Base-by-base conservation (phyloP, 2,329 filamentous ascomycete genomes). In the Fusarium praegraminearum region DNA sequence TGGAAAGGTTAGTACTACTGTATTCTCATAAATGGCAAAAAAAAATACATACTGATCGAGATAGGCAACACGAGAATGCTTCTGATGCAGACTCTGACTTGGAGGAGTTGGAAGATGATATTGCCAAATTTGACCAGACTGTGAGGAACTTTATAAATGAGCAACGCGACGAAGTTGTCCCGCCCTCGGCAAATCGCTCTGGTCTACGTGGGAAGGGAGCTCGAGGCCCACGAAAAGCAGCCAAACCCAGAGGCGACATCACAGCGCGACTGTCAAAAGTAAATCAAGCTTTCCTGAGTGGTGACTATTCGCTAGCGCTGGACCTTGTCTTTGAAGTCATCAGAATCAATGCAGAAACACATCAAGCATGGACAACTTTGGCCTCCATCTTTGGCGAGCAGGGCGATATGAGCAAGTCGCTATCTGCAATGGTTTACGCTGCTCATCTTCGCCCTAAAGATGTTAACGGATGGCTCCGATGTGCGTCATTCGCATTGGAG, bases 211-310 rank as follows among this genome's bases (percentile, higher is more conserved):
- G 74, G 20, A 73, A 80, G 32, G 71, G 80, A 30, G 61, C 76
- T 46, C 78, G 82, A 16, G 86, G 86, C 9, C 86, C 85, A 28
- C 82, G 86, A 20, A 88, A 89, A 76, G 86, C 88, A 26, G 89
- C 87, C 11, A 90, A 92, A 76, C 90, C 90, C 18, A 87, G 90
- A 45, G 88, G 86, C 41, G 90, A 93, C 71, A 92, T 94, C 77
- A 93, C 90, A 73, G 83, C 87, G 41, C 83, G 90, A 43, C 84
- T 94, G 50, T 85, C 86, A 47, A 83, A 87, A 74, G 92, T 92
- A 5, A 92, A 89, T 62, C 84, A 90, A 63, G 87, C 89, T 7
- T 94, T 90, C 74, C 83, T 93, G 62, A 82, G 85, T 12, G 83
- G 85, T 28, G 84, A 90, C 22, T 89, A 90, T 67, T 83, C 87